Evolutionary conservation across 352 stramenopile genomes (phyloP), one percentile per base, ranked within the genome.

Genomic region (Bremia lactucae): DNA sequence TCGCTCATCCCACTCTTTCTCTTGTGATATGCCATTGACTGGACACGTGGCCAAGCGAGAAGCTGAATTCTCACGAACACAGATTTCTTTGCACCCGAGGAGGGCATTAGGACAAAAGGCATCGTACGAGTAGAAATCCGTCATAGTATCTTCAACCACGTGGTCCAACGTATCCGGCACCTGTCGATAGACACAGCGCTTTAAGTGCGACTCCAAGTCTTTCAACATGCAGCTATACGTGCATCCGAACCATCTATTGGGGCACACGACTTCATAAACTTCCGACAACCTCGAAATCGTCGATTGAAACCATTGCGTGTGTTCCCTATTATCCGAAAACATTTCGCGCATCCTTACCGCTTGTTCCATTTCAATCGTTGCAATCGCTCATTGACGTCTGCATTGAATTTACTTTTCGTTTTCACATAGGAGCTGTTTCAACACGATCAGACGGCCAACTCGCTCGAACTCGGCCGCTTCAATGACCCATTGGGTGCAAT

Each of bases 311-410:
- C 79, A 91, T 60, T 86, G 75, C 11, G 79, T 91, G 58, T 91
- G 87, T 54, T 87, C 85, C 74, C 87, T 91, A 48, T 85, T 86
- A 49, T 88, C 79, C 35, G 88, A 46, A 46, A 91, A 91, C 68
- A 87, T 75, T 45, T 87, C 71, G 21, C 72, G 52, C 67, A 83
- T 84, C 61, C 83, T 83, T 11, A 66, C 69, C 29, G 84, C 65
- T 44, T 91, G 75, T 43, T 91, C 79, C 34, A 77, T 75, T 59
- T 91, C 79, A 34, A 91, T 91, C 0, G 70, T 76, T 4, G 59
- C 66, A 40, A 87, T 83, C 10, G 79, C 79, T 75, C 79, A 91
- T 39, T 68, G 58, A 38, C 78, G 54, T 4, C 79, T 65, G 0
- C 72, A 59, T 38, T 55, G 65, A 11, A 87, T 62, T 40, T 91